A percentile compares a stretch with the other conserved stretches of the same genome.
These are phyloP conservation scores for Diaporthe capsici DNA, from an alignment of 2,329 filamentous ascomycete species.

Conservation along the genomic window DNA sequence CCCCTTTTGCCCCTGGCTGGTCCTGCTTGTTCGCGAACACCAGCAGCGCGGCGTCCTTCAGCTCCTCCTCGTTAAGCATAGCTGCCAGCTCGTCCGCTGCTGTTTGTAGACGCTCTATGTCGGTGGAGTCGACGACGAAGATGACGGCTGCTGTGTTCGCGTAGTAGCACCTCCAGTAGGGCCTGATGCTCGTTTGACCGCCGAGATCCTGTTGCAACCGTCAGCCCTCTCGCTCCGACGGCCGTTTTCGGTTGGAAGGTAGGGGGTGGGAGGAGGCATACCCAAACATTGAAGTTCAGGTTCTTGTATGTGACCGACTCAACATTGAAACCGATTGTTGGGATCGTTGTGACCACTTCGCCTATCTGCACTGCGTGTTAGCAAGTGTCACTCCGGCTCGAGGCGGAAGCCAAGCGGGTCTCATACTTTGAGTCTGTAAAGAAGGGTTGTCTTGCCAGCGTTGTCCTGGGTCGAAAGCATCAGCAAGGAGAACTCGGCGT, in stretches of 20 bases:
- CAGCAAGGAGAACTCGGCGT: slow-evolving; percentile 34
- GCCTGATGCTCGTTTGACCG: slow-evolving; percentile 97
- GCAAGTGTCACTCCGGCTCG: background rate
- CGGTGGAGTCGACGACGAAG: slow-evolving; percentile 98
- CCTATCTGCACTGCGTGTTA: slow-evolving; percentile 77
- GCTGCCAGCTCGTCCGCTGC: slow-evolving; percentile 92
- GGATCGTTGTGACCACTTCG: slow-evolving; percentile 98
- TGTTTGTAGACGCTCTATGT: slow-evolving; percentile 94
- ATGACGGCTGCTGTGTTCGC: slow-evolving; percentile 98
- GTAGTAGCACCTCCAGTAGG: slow-evolving; percentile 99
- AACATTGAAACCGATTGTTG: slow-evolving; percentile 99
- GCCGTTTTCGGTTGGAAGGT: background rate
- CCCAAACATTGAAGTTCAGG: slow-evolving; percentile 99
- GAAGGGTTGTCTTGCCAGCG: slow-evolving; percentile 95
- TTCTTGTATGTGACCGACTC: slow-evolving; percentile 99
- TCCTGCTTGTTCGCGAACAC: slow-evolving; percentile 99
- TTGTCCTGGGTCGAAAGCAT: slow-evolving; percentile 78
- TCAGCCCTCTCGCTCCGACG: slow-evolving; percentile 41
- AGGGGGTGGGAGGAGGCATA: slow-evolving; percentile 58
- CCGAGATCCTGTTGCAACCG: slow-evolving; percentile 79
- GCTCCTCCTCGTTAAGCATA: slow-evolving; percentile 97
- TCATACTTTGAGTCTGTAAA: slow-evolving; percentile 92
- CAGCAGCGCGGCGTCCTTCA: slow-evolving; percentile 90
- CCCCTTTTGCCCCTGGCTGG: slow-evolving; percentile 95
- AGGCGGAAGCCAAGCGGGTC: background rate